Conservation (phyloP, 768 basidiomycete species). For the Hemileccinum impolitum region DNA sequence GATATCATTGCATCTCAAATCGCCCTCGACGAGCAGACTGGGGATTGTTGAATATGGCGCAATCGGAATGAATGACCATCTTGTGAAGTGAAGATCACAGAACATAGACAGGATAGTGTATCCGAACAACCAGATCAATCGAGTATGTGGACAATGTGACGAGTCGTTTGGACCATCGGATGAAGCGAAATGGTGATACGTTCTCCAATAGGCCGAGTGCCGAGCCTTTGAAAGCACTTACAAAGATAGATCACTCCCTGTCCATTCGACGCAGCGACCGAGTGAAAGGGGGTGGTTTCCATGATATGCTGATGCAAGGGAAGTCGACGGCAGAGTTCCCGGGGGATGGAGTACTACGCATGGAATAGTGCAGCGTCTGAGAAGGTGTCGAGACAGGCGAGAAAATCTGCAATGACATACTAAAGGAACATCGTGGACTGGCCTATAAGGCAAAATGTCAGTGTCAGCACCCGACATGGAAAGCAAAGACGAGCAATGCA, state of each 20-base stretch:
- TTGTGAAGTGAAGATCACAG: too few relatives aligned
- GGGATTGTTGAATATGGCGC: too few relatives aligned
- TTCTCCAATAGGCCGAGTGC: constrained; percentile 23
- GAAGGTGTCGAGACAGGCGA: constrained; percentile 31
- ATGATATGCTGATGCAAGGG: constrained; percentile 38
- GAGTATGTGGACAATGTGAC: too few relatives aligned
- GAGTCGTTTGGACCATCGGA: background rate
- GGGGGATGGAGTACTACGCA: constrained; percentile 39
- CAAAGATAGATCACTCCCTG: background rate
- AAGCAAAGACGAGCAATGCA: background rate
- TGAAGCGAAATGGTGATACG: constrained; percentile 3
- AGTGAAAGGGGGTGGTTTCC: constrained; percentile 34
- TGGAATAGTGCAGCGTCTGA: constrained; percentile 31
- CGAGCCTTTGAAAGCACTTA: constrained; percentile 30
- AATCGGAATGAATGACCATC: too few relatives aligned
- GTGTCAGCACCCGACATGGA: background rate
- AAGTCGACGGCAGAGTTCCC: constrained; percentile 32
- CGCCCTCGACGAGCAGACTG: too few relatives aligned
- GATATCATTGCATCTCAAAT: too few relatives aligned
- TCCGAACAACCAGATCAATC: too few relatives aligned
- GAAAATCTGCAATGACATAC: too few relatives aligned
- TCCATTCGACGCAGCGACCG: constrained; percentile 35
- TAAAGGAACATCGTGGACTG: constrained; percentile 29
- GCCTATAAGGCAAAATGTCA: constrained; percentile 6
- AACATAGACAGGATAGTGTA: too few relatives aligned